Evolutionary conservation across 2,329 filamentous ascomycete genomes (phyloP).

Genomic region (Fusarium piperis): DNA sequence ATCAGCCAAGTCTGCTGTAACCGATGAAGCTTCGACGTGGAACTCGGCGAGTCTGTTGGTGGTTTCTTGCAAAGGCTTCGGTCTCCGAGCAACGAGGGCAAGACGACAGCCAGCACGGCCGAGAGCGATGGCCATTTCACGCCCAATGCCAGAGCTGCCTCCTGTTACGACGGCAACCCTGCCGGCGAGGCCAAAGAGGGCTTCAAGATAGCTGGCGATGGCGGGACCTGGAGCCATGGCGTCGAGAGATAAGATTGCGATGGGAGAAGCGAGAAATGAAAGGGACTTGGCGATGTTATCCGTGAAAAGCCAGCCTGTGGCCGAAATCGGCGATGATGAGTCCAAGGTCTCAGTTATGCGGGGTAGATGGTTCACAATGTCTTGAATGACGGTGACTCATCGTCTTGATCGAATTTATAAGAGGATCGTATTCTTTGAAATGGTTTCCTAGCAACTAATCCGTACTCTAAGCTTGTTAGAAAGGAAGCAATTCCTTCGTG

Average conservation of each 20-base stretch:
- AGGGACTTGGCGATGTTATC: neutral
- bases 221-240: constrained; percentile 18
- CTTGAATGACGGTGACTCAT: neutral
- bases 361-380: neutral
- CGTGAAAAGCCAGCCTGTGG: neutral
- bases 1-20: constrained; percentile 32
- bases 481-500: no score
- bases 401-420: neutral
- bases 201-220: constrained; percentile 38
- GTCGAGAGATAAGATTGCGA: neutral
- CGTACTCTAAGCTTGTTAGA: no score
- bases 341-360: neutral
- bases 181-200: constrained; percentile 45
- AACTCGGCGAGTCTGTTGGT: constrained; percentile 37
- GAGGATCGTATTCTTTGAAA: no score
- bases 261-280: neutral
- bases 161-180: constrained; percentile 46
- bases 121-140: constrained; percentile 44
- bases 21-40: constrained; percentile 38
- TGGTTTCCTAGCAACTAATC: no score
- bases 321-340: neutral
- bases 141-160: constrained; percentile 49
- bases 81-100: constrained; percentile 44
- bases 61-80: constrained; percentile 36
- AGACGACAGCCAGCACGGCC: constrained; percentile 45